Base-by-base conservation (phyloP, 2,329 filamentous ascomycete species). In the Botryosphaeria agaves region DNA sequence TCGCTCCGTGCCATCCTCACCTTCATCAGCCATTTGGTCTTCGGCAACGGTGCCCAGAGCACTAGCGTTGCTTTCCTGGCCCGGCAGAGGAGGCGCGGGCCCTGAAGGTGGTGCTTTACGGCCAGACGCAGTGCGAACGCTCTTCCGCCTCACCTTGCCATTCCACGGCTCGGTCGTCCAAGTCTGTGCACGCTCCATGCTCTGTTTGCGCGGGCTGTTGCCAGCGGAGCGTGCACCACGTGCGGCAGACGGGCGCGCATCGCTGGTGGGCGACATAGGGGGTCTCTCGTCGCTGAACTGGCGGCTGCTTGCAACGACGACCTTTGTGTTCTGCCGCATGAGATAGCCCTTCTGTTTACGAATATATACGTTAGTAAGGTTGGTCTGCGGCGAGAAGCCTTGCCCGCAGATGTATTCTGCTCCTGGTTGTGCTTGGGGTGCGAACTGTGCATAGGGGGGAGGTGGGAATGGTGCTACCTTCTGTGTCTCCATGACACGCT, bases 101-200 rank as follows among this genome's bases (percentile, higher is more conserved):
- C 80, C 81, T 14, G 61, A 61, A 23, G 21, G 9, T n/a, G n/a
- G n/a, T 23, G 21, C 9, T 38, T 72, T 56, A 41, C 64, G 66
- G n/a, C 59, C 62, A 18, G 65, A 66, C 9, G 66, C 57, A 29
- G 64, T 59, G 36, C 71, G 64, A 30, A 72, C 61, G 45, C 72
- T 76, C 42, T 70, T 66, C 39, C 77, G 71, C 33, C 84, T 72
- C 26, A 65, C 55, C 53, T 84, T 80, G 35, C 76, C 72, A 55
- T 92, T 93, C 89, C 89, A 98, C 11, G 89, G 89, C 56, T 95
- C 89, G 4, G 92, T 89, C 9, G 83, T 89, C 80, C 89, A 93
- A 2, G 84, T 91, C 51, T 91, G 81, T 19, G 53, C 50, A 17
- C 53, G 51, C 38, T 63, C 60, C 25, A 83, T 81, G 28, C 83